Conservation (phyloP, 257 asterid genomes). For the Handroanthus guayacan region DNA sequence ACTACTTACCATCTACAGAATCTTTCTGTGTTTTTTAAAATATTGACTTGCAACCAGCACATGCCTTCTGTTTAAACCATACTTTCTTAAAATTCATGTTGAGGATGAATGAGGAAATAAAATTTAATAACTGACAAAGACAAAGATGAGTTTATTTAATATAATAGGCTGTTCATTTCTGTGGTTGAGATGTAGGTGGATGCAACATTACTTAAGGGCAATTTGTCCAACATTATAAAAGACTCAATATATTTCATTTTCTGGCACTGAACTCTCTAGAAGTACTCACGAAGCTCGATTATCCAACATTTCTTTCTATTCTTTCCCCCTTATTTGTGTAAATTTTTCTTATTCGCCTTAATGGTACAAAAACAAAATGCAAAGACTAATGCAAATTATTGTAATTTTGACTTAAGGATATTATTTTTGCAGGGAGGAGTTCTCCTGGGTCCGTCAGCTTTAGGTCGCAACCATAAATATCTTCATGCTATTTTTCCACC, state of each 20-base stretch:
- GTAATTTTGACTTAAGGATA: background rate
- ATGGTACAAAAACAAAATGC: background rate
- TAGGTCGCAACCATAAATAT: conserved; percentile 60
- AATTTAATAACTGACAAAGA: background rate
- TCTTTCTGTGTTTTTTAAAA: background rate
- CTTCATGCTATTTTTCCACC: conserved; percentile 60
- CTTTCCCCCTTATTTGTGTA: background rate
- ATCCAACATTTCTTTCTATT: background rate
- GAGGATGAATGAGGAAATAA: background rate
- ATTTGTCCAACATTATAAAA: conserved; percentile 2
- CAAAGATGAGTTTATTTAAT: background rate
- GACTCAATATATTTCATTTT: background rate
- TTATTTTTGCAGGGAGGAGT: conserved; percentile 60
- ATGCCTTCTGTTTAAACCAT: background rate
- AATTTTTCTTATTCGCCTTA: background rate
- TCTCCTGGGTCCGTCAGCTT: conserved; percentile 71
- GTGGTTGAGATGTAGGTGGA: background rate
- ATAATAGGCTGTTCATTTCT: background rate
- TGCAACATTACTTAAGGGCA: background rate
- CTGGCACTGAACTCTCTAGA: background rate
- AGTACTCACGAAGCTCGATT: background rate
- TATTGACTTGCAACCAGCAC: background rate
- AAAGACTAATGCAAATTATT: background rate
- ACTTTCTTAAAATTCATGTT: background rate
- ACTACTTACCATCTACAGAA: background rate